phyloP scores from a whole-genome alignment of 78 protist genomes.

The Isochrysis galbana region DNA sequence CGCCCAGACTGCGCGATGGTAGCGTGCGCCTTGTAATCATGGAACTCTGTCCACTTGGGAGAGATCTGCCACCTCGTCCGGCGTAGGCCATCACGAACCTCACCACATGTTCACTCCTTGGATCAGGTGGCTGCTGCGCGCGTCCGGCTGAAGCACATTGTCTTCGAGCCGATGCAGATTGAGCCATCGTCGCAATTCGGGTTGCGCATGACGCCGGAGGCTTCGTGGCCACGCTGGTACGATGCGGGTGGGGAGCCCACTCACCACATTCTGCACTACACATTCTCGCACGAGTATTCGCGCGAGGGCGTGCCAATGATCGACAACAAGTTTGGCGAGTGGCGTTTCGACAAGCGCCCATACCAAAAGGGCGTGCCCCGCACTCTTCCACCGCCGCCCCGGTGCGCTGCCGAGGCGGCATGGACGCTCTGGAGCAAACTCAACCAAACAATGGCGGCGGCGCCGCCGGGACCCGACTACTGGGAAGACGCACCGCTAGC shows the following conservation, averaged over 20 bases:
- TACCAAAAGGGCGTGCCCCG: background rate
- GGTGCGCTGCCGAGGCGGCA: background rate
- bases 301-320: background rate
- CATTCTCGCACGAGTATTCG: background rate
- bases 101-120: too few species aligned
- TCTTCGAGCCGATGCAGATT: background rate
- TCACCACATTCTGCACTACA: constrained; percentile 1
- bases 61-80: too few species aligned
- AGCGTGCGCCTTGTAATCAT: too few species aligned
- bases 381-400: background rate
- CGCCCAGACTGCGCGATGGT: too few species aligned
- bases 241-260: background rate
- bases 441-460: background rate
- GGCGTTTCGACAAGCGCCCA: background rate
- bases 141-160: background rate
- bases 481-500: background rate
- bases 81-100: too few species aligned
- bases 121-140: background rate
- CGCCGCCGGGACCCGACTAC: background rate
- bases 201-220: background rate
- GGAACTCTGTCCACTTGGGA: too few species aligned
- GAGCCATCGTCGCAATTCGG: background rate
- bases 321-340: background rate
- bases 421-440: background rate
- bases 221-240: background rate